Evolutionary conservation across 1,139 yeast species (phyloP), one percentile per base, ranked within the genome.

Genomic region (Hansenula sp.): DNA sequence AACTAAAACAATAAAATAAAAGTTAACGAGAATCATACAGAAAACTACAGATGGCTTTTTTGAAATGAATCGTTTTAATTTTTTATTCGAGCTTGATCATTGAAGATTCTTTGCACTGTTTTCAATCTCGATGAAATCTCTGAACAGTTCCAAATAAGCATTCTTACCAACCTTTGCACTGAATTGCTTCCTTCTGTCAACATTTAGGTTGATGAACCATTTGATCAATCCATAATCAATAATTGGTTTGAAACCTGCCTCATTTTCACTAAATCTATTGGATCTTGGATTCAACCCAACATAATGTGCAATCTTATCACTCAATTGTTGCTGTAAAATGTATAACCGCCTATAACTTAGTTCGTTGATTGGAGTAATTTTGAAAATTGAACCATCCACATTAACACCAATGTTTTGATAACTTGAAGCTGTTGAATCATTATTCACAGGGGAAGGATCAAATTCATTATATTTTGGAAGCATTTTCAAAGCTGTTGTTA

Each of bases 251-350:
- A 71, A 45, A 2, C 57, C 57, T 7, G 54, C 46, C 29, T 58
- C 60, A 19, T 55, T 57, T n/a, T 77, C 77, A 2, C 82, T 79
- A 33, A 77, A 67, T 41, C 91, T 68, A 58, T 85, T 85, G 66
- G 81, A 68, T 50, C 79, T 71, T 3, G 97, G 96, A 59, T 91
- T 93, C 51, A 93, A 69, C 0, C 97, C 96, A 47, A 88, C 84
- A 48, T 69, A 65, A 50, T 87, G 94, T 44, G 71, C 74, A 49
- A 64, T 61, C 45, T 64, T 63, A 48, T 91, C 97, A 21, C 78
- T 76, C 44, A 93, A 67, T 57, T 90, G 97, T 62, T 90, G 96
- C 58, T 91, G 97, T 17, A 93, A 69, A 33, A 90, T 84, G 58
- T 86, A 88, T 61, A 93, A 72, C 48, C 96, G 72, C 61, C 97